Evolutionary conservation across 2,329 filamentous ascomycete genomes (phyloP), one percentile per base, ranked within the genome.

Genomic region (Massarina eburnea): DNA sequence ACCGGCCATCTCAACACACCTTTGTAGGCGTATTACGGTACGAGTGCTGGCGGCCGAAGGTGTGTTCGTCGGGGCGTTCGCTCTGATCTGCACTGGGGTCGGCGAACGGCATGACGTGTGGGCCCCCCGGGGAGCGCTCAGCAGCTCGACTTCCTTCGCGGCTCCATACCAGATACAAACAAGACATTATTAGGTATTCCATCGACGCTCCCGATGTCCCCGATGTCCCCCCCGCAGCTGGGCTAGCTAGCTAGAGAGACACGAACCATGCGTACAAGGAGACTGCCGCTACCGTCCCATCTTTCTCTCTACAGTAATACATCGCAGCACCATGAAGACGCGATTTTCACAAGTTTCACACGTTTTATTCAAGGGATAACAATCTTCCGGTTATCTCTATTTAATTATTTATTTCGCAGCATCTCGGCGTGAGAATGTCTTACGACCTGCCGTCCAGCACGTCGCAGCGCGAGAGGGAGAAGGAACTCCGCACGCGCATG

Each of bases 401-500:
- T 8, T 30, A 4, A 8, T 14, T 30, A 21, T 30, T 33, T 19
- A 35, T 26, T 12, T 30, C 20, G 7, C 32, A 19, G 24, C 24
- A 9, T 20, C 17, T 22, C 24, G 17, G n/a, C 20, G 12, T 37
- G 21, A 36, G 34, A 44, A 66, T 64, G 62, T 55, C 59, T 12
- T 49, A 46, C 39, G 54, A 49, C 26, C 37, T 62, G 5, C 51
- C 58, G 9, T 48, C 51, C 35, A 34, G 54, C 19, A 43, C 54
- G 27, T 45, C 55, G 48, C 54, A 44, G 15, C 49, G 46, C 27
- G 51, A 58, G 27, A 44, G 55, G 21, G 65, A 67, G 49, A 57
- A 50, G 47, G 61, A 67, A 52, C 58, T 62, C 41, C 62, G 59
- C 47, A 46, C 36, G 33, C 58, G 59, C 41, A 54, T 63, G 41